Base-by-base conservation (phyloP, 768 basidiomycete genomes). In the Trametes coccinea region DNA sequence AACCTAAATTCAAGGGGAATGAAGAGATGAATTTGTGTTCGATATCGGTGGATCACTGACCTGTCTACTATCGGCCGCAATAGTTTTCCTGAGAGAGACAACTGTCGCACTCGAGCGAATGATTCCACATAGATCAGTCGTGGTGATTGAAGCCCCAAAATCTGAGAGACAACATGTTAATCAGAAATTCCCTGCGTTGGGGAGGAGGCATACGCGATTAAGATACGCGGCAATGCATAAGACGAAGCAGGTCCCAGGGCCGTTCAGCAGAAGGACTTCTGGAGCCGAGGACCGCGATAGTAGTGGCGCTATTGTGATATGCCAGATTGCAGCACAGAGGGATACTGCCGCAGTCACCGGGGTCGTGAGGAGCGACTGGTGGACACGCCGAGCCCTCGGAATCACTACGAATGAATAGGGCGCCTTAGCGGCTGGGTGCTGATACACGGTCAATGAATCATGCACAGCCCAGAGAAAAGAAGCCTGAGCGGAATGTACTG, bases 211-310 rank as follows among this genome's bases (percentile, higher is more conserved):
- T 71, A 92, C 94, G 73, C 84, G 85, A 66, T 88, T 89, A 45
- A 93, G 59, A 70, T 85, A 88, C 13, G 86, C 82, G 0, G 90
- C 86, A 14, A 83, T 60, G 60, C 89, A 92, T 5, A 98, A 79
- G 5, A 89, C 77, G 37, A 95, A 85, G 71, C 93, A 95, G 5
- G 96, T 98, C 14, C 97, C 96, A 0, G 97, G 97, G 1, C 97
- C 97, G 73, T 98, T 98, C 31, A 98, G 74, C 53, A 99, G 76
- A 51, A 99, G 78, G 31, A 93, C 76, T 59, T 98, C 93, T 30
- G 86, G 83, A 68, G 86, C 85, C 3, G 76, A 49, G 8, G 52
- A 65, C 41, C 64, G 69, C 29, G 50, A 62, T 33, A 52, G 51
- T 8, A 86, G 59, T 2, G 89, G 90, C 2, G 69, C 61, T 37